phyloP scores from a whole-genome alignment of 306 rosid species.

The Biancaea sappan region DNA sequence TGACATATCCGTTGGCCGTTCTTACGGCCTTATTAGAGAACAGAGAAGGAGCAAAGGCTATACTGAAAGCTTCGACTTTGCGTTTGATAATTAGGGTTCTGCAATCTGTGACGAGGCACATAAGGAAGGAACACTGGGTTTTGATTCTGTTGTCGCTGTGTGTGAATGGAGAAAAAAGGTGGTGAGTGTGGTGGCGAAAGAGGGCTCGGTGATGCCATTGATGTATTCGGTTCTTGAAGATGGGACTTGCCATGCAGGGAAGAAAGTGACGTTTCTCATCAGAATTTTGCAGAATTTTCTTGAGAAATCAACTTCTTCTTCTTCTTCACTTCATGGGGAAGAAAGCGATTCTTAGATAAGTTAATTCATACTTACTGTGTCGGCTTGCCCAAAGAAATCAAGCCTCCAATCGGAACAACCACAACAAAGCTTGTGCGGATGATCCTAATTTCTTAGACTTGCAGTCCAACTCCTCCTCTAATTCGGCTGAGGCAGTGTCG shows the following conservation, averaged over 20 bases:
- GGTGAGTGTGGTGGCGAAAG: slow-evolving; percentile 43
- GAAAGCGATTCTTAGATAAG: no score
- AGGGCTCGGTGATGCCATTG: slow-evolving; percentile 14
- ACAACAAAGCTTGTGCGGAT: no score
- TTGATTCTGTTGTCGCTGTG: slow-evolving; percentile 62
- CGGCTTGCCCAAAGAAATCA: no score
- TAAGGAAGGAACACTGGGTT: slow-evolving; percentile 58
- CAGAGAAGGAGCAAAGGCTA: slow-evolving; percentile 46
- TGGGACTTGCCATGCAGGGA: not conserved
- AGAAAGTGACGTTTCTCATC: not conserved
- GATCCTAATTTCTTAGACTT: no score
- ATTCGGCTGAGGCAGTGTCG: no score
- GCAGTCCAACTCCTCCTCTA: no score
- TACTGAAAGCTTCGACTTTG: slow-evolving; percentile 37
- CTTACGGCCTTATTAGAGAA: slow-evolving; percentile 53
- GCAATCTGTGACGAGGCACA: slow-evolving; percentile 25
- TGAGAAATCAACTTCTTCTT: not conserved
- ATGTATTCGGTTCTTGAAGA: not conserved
- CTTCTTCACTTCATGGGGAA: no score
- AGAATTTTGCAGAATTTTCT: not conserved
- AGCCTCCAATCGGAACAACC: no score
- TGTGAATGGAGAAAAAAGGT: slow-evolving; percentile 50
- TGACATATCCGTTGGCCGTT: slow-evolving; percentile 56
- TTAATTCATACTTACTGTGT: no score
- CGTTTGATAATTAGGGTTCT: slow-evolving; percentile 29